Conservation (phyloP, 2,329 filamentous ascomycete species). For the Neodidymelliopsis sp. region DNA sequence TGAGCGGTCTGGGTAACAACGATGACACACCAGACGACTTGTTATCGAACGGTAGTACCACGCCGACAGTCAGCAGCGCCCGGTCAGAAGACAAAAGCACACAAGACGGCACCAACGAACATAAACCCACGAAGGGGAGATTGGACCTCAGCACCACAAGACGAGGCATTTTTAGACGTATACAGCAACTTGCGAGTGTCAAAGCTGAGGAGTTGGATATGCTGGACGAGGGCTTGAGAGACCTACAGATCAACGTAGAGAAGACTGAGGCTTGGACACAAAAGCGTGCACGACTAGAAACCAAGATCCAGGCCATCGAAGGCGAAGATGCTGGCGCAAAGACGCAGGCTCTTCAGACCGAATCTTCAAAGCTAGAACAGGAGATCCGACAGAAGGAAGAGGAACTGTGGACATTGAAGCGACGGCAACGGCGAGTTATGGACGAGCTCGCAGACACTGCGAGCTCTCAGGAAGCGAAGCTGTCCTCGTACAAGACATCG, state of each 20-base stretch:
- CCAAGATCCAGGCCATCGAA: constrained; percentile 64
- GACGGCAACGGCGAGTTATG: constrained; percentile 65
- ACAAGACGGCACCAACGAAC: constrained; percentile 27
- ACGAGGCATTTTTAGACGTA: constrained; percentile 68
- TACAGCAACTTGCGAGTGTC: constrained; percentile 69
- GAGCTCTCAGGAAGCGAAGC: constrained; percentile 72
- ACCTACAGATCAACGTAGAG: constrained; percentile 65
- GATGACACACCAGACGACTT: constrained; percentile 49
- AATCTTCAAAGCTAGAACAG: constrained; percentile 62
- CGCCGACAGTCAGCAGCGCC: constrained; percentile 54
- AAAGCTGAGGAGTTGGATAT: constrained; percentile 73
- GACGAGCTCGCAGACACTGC: constrained; percentile 68
- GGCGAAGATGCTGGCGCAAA: constrained; percentile 65
- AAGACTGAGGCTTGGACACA: constrained; percentile 66
- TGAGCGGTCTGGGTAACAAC: constrained; percentile 55
- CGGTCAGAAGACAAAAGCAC: constrained; percentile 40
- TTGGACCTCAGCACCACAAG: constrained; percentile 68
- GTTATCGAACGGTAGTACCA: constrained; percentile 58
- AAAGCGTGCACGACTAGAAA: constrained; percentile 63
- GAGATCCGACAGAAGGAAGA: constrained; percentile 73
- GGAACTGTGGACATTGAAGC: constrained; percentile 67
- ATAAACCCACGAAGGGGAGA: constrained; percentile 57
- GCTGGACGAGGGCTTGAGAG: constrained; percentile 63
- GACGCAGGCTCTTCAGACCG: constrained; percentile 58
- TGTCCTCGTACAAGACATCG: constrained; percentile 74